Conservation (phyloP, 352 stramenopile species). For the Blastocystis sp. region DNA sequence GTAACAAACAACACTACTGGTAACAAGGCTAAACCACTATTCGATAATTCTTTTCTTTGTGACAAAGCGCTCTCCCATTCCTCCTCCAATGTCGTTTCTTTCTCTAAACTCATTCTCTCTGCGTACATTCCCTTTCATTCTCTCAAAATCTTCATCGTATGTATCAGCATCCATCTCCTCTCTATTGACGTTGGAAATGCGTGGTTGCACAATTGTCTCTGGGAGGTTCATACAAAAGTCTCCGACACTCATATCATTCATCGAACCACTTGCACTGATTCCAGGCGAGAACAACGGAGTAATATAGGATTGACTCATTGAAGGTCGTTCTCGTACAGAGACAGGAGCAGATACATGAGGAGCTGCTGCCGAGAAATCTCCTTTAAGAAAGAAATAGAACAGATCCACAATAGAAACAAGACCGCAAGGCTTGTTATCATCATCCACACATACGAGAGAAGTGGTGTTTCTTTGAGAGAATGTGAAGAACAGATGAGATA, state of each 20-base stretch:
- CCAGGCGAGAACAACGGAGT: not conserved
- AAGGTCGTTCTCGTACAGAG: not conserved
- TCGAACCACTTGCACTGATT: not conserved
- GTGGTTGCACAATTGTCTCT: conserved; percentile 29
- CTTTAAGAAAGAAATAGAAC: conserved; percentile 57
- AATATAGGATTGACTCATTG: not conserved
- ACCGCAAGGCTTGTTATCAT: conserved; percentile 16
- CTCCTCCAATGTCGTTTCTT: conserved; percentile 17
- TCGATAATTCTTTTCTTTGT: conserved; percentile 56
- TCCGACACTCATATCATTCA: not conserved
- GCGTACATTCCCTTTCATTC: conserved; percentile 1
- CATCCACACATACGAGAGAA: conserved; percentile 39
- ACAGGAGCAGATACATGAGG: not conserved
- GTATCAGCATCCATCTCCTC: conserved; percentile 16
- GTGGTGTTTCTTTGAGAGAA: conserved; percentile 49
- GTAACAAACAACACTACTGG: not conserved
- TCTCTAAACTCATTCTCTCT: conserved; percentile 24
- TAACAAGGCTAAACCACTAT: conserved; percentile 41
- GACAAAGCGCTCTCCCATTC: conserved; percentile 12
- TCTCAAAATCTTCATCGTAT: conserved; percentile 52
- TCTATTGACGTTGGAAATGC: not conserved
- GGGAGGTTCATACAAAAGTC: conserved; percentile 42
- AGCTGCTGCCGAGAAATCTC: not conserved
- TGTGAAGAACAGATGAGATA: conserved; percentile 42
- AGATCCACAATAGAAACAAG: conserved; percentile 48